Evolutionary conservation across 371 early-diverging fungal genomes (phyloP), one percentile per base, ranked within the genome.

Genomic region (Actinomortierella ambigua): DNA sequence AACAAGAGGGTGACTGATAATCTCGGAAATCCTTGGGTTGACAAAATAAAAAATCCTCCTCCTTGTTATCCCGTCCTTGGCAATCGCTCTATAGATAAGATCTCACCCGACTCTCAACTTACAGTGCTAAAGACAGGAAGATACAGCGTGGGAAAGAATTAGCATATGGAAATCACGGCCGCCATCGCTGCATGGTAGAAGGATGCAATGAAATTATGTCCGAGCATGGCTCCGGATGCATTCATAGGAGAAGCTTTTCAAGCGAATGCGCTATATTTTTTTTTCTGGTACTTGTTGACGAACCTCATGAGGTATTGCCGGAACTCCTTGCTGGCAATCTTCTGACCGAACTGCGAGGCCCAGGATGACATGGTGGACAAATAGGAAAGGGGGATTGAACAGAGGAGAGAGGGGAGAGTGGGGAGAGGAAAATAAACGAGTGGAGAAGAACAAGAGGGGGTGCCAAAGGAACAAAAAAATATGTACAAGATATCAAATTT

Each of bases 291-390:
- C 13, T 18, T 9, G 23, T 24, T 20, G 26, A 43, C 46, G 18
- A 49, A 47, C 88, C 91, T 89, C 91, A 89, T 91, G 55, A 93
- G 79, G 79, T 93, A 93, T 39, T 76, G 73, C 55, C 90, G 76
- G 77, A 92, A 92, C 78, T 93, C 94, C 75, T 85, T 85, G 59
- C 86, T 85, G 20, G 77, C 76, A 29, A 90, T 68, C 76, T 82
- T 82, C 65, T 88, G 84, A 43, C 68, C 60, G 22, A 89, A 59
- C 57, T 79, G 79, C 51, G 78, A 77, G 34, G 84, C 84, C 82
- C 86, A 82, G 57, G 88, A 86, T 60, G 86, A 81, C 88, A 87
- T 88, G 77, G 57, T 65, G 47, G n/a, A n/a, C n/a, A n/a, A n/a
- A n/a, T n/a, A 47, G 50, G 48, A 20, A 57, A 40, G n/a, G 18